Evolutionary conservation across 768 basidiomycete genomes (phyloP), one percentile per base, ranked within the genome.

Genomic region (Tephrocybe sp.): DNA sequence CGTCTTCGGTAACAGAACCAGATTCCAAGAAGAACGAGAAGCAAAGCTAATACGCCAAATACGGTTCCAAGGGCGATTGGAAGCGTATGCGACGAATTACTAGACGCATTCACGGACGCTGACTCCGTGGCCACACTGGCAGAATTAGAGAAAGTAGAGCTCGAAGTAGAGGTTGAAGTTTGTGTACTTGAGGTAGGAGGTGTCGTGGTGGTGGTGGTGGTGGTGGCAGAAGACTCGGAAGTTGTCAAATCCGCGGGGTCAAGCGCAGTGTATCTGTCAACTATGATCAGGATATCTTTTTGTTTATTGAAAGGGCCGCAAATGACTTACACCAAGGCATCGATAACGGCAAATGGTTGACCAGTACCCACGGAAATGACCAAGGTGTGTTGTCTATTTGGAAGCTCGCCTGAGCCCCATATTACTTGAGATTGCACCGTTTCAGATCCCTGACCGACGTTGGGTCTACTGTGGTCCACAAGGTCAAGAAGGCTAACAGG

Each of bases 391-490:
- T 54, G 55, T 9, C 60, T 61, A 38, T 73, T 66, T 13, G 52
- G 42, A 31, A 75, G 56, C 3, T 62, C 64, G 12, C 53, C 62
- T 13, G 65, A 64, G 30, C 64, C 59, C 74, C 74, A 75, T 2
- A 73, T 66, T 7, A 69, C 69, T 6, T 53, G 48, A 24, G 65
- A 70, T 49, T 61, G 61, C 18, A 70, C 69, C 16, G 72, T 72
- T 52, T 74, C 74, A 13, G 68, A 57, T 3, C 72, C 71, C 42
- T 60, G 61, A 33, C 60, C 61, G 4, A 54, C 50, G 30, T 61
- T 56, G n/a, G 68, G 59, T 15, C 52, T 55, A 40, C 58, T 62
- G 42, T 67, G 66, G 58, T 74, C 73, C 18, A 69, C 63, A 10
- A 76, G 64, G 55, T 76, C 70, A 38, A 76, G 58, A 31, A 71